Base-by-base conservation (phyloP, 192 early-diverging fungal species). In the Tieghemiomyces parasiticus region DNA sequence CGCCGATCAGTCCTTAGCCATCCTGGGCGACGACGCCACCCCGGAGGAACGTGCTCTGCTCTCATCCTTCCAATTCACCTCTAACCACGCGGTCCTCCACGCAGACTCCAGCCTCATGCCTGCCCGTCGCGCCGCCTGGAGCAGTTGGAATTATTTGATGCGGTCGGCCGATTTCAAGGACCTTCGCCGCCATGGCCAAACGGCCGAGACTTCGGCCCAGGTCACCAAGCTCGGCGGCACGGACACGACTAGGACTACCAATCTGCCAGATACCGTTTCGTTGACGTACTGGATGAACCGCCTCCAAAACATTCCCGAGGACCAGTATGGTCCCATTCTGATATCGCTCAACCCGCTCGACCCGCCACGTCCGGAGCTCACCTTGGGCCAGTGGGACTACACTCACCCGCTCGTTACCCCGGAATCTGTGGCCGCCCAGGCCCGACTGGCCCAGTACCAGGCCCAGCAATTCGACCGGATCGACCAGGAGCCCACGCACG, bases 251-350 rank as follows among this genome's bases (percentile, higher is more conserved):
- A n/a, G n/a, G n/a, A n/a, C n/a, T n/a, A n/a, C n/a, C n/a, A n/a
- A n/a, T n/a, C 38, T 42, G 6, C 38, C 16, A 42, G 62, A 10
- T 38, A 28, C 13, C 62, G 38, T 81, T 44, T 79, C 68, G 56
- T 61, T 81, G 20, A 81, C 78, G 9, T 84, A 84, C 60, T 81
- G 77, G 67, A 84, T 81, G 79, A 81, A 83, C 64, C 63, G 65
- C 35, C 65, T 83, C 31, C 82, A 84, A 58, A 72, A 74, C 42
- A 66, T 84, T 8, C 62, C 74, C 34, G 32, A 55, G 14, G 54
- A 66, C 33, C 54, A 53, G 29, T 72, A 65, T 61, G 82, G 82
- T 10, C 58, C 73, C 13, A 68, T 83, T 4, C 68, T 84, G 42
- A 77, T 83, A 9, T 78, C 78, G 2, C 60, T 84, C 58, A 84